Conservation (phyloP, 768 basidiomycete genomes). For the Lactarius deliciosus region DNA sequence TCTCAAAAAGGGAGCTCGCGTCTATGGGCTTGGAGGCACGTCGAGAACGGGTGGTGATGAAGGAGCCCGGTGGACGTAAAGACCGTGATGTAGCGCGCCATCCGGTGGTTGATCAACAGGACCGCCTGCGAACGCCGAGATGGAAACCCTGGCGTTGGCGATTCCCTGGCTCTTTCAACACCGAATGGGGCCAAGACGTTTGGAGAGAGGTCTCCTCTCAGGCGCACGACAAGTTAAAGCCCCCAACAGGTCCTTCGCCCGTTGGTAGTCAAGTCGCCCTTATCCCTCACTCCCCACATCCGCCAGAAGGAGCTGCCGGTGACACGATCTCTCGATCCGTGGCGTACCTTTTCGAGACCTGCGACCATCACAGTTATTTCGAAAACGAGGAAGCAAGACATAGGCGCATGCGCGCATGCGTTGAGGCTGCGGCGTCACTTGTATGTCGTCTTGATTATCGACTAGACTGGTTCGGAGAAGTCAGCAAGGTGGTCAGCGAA, state of each 20-base stretch:
- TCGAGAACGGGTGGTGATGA: too few species aligned
- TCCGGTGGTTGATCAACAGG: too few species aligned
- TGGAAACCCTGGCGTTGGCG: too few species aligned
- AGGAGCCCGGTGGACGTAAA: too few species aligned
- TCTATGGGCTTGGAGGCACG: neutral
- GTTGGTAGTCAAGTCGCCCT: too few species aligned
- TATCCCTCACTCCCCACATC: too few species aligned
- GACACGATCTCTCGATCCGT: neutral
- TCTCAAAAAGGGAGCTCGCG: too few species aligned
- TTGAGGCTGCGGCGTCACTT: neutral
- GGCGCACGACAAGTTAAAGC: neutral
- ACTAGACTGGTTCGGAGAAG: neutral
- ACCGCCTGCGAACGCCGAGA: too few species aligned
- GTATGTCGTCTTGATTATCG: neutral
- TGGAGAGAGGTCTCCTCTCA: neutral
- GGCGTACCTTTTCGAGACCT: neutral
- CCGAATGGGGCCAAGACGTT: neutral
- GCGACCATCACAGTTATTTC: too few species aligned
- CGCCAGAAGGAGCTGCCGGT: too few species aligned
- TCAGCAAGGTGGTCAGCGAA: neutral
- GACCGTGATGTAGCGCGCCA: too few species aligned
- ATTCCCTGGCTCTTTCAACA: conserved; percentile 4
- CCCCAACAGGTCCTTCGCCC: too few species aligned
- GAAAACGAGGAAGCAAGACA: neutral
- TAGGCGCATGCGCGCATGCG: neutral